A percentile compares a stretch with the other conserved stretches of the same genome.
phyloP scores from a whole-genome alignment of 495 filamentous ascomycete genomes.

The Penicillium lagena region DNA sequence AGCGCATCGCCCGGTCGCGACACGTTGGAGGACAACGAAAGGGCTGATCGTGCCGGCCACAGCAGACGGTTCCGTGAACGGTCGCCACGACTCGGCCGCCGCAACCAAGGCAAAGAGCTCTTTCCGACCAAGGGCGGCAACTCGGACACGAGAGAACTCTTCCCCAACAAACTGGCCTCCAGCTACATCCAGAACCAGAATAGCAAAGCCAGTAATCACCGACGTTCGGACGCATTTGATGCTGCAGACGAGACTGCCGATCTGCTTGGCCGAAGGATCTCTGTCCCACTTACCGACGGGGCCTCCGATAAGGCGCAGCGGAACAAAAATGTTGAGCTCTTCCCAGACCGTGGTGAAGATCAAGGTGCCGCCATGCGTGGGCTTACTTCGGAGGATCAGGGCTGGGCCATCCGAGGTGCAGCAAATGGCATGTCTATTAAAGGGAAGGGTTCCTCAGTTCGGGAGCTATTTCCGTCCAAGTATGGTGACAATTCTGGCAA shows the following conservation, averaged over 20 bases:
- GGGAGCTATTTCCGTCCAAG: conserved; percentile 67
- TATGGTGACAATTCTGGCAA: conserved; percentile 59
- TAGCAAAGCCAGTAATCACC: conserved; percentile 53
- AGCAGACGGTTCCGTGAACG: conserved; percentile 37
- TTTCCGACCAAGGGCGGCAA: conserved; percentile 25
- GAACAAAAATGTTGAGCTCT: conserved; percentile 35
- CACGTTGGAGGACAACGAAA: conserved; percentile 48
- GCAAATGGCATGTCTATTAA: conserved; percentile 40
- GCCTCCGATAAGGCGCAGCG: conserved; percentile 15
- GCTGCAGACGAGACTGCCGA: conserved; percentile 56
- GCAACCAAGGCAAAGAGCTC: conserved; percentile 40
- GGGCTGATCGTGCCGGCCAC: conserved; percentile 34
- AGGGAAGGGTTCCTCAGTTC: conserved; percentile 45
- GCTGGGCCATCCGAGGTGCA: conserved; percentile 61
- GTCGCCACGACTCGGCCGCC: conserved; percentile 23
- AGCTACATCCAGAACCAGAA: conserved; percentile 56
- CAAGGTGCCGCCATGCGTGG: conserved; percentile 58
- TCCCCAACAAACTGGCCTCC: conserved; percentile 41
- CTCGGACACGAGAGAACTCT: conserved; percentile 33
- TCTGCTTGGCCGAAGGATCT: conserved; percentile 47
- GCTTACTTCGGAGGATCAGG: conserved; percentile 46
- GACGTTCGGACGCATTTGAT: conserved; percentile 60
- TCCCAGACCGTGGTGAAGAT: conserved; percentile 23
- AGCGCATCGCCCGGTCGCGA: conserved; percentile 69
- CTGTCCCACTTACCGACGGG: conserved; percentile 46